Percentiles rank a stretch among this genome's conserved stretches.
phyloP scores from a whole-genome alignment of 2,329 filamentous ascomycete species.

The Pseudonectria foliicola region DNA sequence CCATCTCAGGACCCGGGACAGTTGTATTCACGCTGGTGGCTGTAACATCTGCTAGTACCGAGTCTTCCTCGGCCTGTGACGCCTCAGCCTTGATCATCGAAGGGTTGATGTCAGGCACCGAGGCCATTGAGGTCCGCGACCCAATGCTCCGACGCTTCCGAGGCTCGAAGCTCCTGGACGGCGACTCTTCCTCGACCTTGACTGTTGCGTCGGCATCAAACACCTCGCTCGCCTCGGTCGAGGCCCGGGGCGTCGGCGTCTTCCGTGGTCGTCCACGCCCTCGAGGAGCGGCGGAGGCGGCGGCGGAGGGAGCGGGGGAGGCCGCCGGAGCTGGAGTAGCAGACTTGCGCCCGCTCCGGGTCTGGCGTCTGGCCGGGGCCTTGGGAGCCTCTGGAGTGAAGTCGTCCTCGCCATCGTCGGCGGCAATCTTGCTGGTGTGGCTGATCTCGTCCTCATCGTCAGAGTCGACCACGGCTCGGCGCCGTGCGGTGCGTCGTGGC shows the following conservation, averaged over 20 bases:
- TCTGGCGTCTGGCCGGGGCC: conserved; percentile 45
- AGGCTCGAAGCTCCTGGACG: conserved; percentile 41
- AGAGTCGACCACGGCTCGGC: conserved; percentile 69
- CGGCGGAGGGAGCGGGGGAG: conserved; percentile 41
- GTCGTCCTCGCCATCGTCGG: conserved; percentile 64
- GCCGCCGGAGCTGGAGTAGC: conserved; percentile 40
- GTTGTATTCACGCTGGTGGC: conserved; percentile 51
- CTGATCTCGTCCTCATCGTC: conserved; percentile 66
- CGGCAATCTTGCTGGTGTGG: conserved; percentile 40
- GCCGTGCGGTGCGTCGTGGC: conserved; percentile 46
- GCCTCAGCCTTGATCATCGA: conserved; percentile 45
- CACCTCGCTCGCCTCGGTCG: conserved; percentile 29
- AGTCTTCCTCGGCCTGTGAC: conserved; percentile 45
- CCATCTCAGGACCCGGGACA: conserved; percentile 18
- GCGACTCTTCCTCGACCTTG: conserved; percentile 24
- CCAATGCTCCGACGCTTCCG: conserved; percentile 61
- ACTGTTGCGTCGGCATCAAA: conserved; percentile 28
- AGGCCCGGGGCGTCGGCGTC: conserved; percentile 25
- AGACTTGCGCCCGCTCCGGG: conserved; percentile 32
- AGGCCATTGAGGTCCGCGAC: conserved; percentile 33
- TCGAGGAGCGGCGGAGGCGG: conserved; percentile 39
- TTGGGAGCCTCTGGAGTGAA: conserved; percentile 66
- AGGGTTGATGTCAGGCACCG: conserved; percentile 32
- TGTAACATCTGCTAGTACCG: conserved; percentile 70
- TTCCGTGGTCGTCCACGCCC: conserved; percentile 36